These are phyloP conservation scores for Talaromyces islandicus DNA, from an alignment of 2,329 filamentous ascomycete genomes.

Conservation along the genomic window DNA sequence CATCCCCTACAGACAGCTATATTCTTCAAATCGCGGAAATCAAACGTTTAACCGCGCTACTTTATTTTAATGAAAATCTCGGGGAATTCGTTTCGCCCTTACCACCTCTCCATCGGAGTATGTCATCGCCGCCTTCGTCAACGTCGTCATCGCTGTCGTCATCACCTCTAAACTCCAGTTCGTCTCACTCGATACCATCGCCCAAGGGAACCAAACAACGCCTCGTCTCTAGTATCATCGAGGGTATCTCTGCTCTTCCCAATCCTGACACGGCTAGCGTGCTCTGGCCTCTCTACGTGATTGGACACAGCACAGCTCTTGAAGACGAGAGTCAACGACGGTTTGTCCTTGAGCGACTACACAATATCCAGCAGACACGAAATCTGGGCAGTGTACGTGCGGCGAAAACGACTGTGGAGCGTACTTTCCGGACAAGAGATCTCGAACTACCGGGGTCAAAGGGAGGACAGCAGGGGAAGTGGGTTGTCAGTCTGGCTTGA, in stretches of 20 bases:
- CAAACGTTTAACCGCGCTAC: slow-evolving; percentile 23
- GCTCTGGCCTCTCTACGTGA: slow-evolving; percentile 19
- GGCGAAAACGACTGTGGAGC: slow-evolving; percentile 17
- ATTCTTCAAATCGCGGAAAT: slow-evolving; percentile 19
- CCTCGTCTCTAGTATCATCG: slow-evolving; percentile 16
- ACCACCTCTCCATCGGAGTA: neutral
- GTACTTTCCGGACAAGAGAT: slow-evolving; percentile 15
- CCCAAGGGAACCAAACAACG: slow-evolving; percentile 8
- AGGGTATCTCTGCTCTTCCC: slow-evolving; percentile 15
- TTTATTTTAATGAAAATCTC: slow-evolving; percentile 21
- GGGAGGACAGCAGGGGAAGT: neutral
- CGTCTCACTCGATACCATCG: neutral
- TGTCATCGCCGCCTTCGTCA: neutral
- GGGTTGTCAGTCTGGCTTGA: neutral
- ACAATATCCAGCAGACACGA: slow-evolving; percentile 16
- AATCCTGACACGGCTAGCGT: slow-evolving; percentile 16
- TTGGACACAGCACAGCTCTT: slow-evolving; percentile 18
- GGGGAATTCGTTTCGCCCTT: slow-evolving; percentile 6
- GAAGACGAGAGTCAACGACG: slow-evolving; percentile 21
- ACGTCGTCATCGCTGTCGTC: neutral
- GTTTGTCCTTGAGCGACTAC: slow-evolving; percentile 24
- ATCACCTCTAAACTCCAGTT: neutral
- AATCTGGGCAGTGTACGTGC: slow-evolving; percentile 25
- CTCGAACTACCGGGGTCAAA: neutral
- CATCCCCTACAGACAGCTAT: slow-evolving; percentile 14